Evolutionary conservation across 208 protist genomes (phyloP), one percentile per base, ranked within the genome.

Genomic region (Crithidia sp.): DNA sequence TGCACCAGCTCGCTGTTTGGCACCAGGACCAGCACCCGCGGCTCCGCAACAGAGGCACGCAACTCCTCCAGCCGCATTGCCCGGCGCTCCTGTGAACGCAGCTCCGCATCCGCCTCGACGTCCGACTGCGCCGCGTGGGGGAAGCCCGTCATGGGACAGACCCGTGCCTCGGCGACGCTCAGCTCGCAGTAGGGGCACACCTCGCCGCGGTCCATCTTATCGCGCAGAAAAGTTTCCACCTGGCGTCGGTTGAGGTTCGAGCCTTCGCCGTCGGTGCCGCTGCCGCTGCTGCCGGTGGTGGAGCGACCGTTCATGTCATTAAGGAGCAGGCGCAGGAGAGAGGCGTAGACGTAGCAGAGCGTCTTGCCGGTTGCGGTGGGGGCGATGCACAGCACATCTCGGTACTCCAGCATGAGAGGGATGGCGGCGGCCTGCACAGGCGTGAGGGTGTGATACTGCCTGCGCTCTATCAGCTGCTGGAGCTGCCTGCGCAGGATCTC

Each of bases 361-460:
- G 94, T 98, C 73, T 98, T 98, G n/a, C 96, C 96, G 14, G 92
- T 95, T 9, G 92, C 90, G 5, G 96, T 96, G 1, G 92, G 88
- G 16, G 96, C 83, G 50, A 97, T 84, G 66, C 84, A 93, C 43
- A 98, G 79, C 53, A 97, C 36, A 77, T 98, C 96, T 17, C 86
- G 75, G 40, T 90, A 76, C 66, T 95, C 83, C 19, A 96, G 67
- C 36, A 83, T 74, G n/a, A 95, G 65, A 2, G 88, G 82, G 12
- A 91, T 88, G 58, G 65, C 71, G 5, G 78, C 72, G 5, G 78
- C 75, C 77, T 97, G 93, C 3, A 93, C 84, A 6, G 67, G 68
- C 13, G 91, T 94, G 53, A 91, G 70, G 3, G 14, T n/a, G 37
- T 49, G 67, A 71, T 84, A 94, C 67, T 61, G 55, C 55, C 62